A percentile compares a stretch with the other conserved stretches of the same genome.
Conservation (phyloP, 2,329 filamentous ascomycete genomes). For the Neonectria sp. region DNA sequence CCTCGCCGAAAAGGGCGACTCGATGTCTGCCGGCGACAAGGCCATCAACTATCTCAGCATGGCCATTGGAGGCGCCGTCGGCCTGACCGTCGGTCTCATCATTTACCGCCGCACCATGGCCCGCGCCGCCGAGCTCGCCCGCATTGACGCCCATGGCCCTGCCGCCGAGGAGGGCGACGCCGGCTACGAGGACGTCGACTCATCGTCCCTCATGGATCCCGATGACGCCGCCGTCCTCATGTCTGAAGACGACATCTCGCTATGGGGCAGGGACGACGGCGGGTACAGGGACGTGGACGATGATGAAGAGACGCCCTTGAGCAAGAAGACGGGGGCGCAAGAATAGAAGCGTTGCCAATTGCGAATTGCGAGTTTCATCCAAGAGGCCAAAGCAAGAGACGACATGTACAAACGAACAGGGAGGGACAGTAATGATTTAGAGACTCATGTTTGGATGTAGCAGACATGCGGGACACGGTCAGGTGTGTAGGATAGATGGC, state of each 20-base stretch:
- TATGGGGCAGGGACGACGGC: slow-evolving; percentile 65
- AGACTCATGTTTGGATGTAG: slow-evolving; percentile 11
- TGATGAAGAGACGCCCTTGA: slow-evolving; percentile 45
- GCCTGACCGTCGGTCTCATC: slow-evolving; percentile 82
- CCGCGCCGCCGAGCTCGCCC: slow-evolving; percentile 71
- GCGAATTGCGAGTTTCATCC: background rate
- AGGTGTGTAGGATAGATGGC: slow-evolving; percentile 37
- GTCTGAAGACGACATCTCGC: slow-evolving; percentile 72
- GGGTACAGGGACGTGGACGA: slow-evolving; percentile 53
- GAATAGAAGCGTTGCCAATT: slow-evolving; percentile 16
- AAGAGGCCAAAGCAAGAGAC: slow-evolving; percentile 2
- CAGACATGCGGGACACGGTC: background rate
- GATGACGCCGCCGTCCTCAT: slow-evolving; percentile 68
- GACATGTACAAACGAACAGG: slow-evolving; percentile 20
- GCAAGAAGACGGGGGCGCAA: slow-evolving; percentile 27
- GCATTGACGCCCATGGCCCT: slow-evolving; percentile 56
- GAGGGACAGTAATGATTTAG: slow-evolving; percentile 15
- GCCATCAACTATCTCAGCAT: slow-evolving; percentile 89
- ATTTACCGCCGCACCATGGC: slow-evolving; percentile 84
- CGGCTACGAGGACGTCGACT: slow-evolving; percentile 62
- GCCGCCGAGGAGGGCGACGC: slow-evolving; percentile 52
- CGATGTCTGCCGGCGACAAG: slow-evolving; percentile 86
- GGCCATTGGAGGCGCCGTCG: slow-evolving; percentile 77
- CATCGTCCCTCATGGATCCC: slow-evolving; percentile 59
- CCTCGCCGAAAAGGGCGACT: slow-evolving; percentile 85